phyloP scores from a whole-genome alignment of 345 rosid species.

The Acer saccharum region DNA sequence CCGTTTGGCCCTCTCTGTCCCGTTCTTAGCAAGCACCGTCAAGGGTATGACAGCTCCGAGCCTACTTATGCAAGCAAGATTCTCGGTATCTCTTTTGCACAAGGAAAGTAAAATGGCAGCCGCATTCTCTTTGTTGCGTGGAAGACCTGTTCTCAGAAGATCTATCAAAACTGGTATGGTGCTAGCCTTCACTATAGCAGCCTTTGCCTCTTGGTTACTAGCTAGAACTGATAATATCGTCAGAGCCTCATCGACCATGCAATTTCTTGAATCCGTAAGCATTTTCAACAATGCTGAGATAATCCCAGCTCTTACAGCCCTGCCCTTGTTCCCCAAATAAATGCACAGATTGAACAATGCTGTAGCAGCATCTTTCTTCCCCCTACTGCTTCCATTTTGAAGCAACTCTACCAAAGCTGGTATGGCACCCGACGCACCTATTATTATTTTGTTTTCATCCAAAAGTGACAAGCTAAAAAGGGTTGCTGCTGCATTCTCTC shows the following conservation, averaged over 20 bases:
- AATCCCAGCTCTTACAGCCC: conserved; percentile 84
- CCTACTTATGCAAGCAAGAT: conserved; percentile 60
- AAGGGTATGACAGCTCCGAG: conserved; percentile 84
- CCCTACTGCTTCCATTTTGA: conserved; percentile 68
- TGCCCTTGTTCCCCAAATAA: conserved; percentile 84
- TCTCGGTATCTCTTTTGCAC: conserved; percentile 84
- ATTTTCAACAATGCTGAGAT: conserved; percentile 62
- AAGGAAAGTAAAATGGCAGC: conserved; percentile 77
- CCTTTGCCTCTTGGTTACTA: conserved; percentile 73
- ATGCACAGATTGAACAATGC: conserved; percentile 90
- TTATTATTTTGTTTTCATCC: conserved; percentile 88
- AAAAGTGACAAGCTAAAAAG: conserved; percentile 87
- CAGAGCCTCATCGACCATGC: conserved; percentile 79
- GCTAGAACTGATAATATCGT: conserved; percentile 81
- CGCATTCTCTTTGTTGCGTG: conserved; percentile 82
- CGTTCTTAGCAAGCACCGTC: conserved; percentile 73
- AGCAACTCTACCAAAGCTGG: conserved; percentile 77
- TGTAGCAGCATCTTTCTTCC: conserved; percentile 95
- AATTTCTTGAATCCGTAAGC: conserved; percentile 63
- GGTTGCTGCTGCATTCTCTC: conserved; percentile 95
- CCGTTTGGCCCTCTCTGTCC: conserved; percentile 90
- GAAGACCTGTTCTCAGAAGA: conserved; percentile 59
- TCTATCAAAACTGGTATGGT: conserved; percentile 67
- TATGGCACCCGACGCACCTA: conserved; percentile 89
- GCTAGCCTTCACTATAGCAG: conserved; percentile 61